Evolutionary conservation across 805 yeast genomes (phyloP).

Genomic region (Nakazawaea wickerhamii): DNA sequence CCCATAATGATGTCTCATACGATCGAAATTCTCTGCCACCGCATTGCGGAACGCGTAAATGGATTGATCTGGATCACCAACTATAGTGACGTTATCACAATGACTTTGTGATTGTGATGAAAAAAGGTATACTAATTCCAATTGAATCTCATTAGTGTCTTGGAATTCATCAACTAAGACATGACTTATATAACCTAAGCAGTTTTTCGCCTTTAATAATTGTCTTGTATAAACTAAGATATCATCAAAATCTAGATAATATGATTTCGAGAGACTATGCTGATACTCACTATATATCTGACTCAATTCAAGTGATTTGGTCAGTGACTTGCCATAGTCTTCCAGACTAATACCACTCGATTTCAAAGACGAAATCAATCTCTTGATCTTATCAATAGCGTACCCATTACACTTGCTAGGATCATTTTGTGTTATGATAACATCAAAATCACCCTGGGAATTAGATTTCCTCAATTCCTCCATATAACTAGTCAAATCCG

Average conservation of each 20-base stretch:
- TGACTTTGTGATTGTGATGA: slow-evolving; percentile 28
- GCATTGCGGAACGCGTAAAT: slow-evolving; percentile 89
- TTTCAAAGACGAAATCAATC: slow-evolving; percentile 52
- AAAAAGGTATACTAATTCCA: slow-evolving; percentile 56
- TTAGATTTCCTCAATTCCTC: slow-evolving; percentile 17
- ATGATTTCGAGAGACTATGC: slow-evolving; percentile 32
- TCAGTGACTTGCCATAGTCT: slow-evolving; percentile 16
- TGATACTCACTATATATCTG: slow-evolving; percentile 51
- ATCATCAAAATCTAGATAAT: slow-evolving; percentile 78
- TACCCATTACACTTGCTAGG: slow-evolving; percentile 24
- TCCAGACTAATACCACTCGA: slow-evolving; percentile 43
- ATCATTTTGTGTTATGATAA: slow-evolving; percentile 12
- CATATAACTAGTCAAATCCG: slow-evolving; percentile 15
- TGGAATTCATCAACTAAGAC: slow-evolving; percentile 93
- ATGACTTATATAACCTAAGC: slow-evolving; percentile 50
- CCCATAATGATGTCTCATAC: slow-evolving; percentile 38
- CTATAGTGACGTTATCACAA: slow-evolving; percentile 64
- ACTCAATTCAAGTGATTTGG: slow-evolving; percentile 15
- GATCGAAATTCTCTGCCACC: slow-evolving; percentile 55
- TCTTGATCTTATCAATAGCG: slow-evolving; percentile 35
- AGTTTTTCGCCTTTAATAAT: slow-evolving; percentile 42
- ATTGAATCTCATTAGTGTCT: slow-evolving; percentile 79
- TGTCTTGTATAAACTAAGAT: slow-evolving; percentile 51
- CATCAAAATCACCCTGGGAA: slow-evolving; percentile 14
- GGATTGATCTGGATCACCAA: slow-evolving; percentile 96